Evolutionary conservation across 345 rosid genomes (phyloP), one percentile per base, ranked within the genome.

Genomic region (Citrus sp.): DNA sequence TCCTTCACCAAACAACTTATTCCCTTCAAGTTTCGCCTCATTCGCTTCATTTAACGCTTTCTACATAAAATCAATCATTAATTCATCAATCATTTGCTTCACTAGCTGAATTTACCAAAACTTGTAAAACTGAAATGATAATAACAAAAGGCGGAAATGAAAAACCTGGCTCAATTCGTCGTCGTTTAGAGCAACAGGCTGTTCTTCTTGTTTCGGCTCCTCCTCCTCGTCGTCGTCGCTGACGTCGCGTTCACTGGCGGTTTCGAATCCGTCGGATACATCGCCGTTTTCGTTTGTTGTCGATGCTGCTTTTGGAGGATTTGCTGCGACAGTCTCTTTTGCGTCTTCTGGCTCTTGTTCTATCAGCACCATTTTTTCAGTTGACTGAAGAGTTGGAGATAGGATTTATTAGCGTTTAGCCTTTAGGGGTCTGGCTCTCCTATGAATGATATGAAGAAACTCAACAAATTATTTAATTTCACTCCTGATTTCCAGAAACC

Each of bases 191-290:
- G 16, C 49, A 73, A 14, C 76, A 69, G 58, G 78, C 21, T 27
- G 78, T 9, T 66, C 46, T 66, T 12, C 46, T 59, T 66, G 13
- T 73, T 82, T 2, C 19, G 63, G 74, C 51, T 68, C 35, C 46
- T 40, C 58, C 54, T 80, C 37, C 22, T 49, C 68, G 0, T 75
- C 93, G 1, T 79, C 78, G 30, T 87, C 93, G 67, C 88, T 85
- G 9, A 87, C 80, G 30, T 83, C 97, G 58, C 88, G 84, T 38
- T 95, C 98, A 82, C 95, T 95, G n/a, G 98, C 98, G 12, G 98
- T 95, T 77, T 93, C 97, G 78, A 90, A 95, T 21, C 98, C 98
- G 77, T 95, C 98, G 69, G 95, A 92, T 38, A 84, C 90, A 54
- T 85, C 89, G 27, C 82, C 90, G 56, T 77, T 70, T 58, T 37